These are phyloP conservation scores for Aureobasidium zeae DNA, from an alignment of 2,329 filamentous ascomycete species.

Conservation along the genomic window DNA sequence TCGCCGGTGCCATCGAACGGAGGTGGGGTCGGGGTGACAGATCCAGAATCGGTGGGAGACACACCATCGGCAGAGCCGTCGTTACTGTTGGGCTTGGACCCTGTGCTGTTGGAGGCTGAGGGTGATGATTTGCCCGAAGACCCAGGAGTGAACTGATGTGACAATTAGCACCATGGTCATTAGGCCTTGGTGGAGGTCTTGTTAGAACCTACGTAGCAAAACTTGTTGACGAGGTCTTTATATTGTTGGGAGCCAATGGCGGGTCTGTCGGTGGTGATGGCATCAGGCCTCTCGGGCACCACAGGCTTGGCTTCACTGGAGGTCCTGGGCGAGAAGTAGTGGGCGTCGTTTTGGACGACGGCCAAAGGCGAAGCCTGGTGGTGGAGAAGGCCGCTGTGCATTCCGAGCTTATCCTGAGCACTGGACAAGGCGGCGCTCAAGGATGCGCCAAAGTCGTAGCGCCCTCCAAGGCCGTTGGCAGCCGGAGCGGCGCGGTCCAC, in stretches of 20 bases:
- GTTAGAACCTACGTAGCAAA: constrained; percentile 91
- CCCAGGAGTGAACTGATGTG: constrained; percentile 19
- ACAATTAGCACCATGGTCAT: constrained; percentile 33
- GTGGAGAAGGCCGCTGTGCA: constrained; percentile 42
- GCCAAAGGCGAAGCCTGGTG: background rate
- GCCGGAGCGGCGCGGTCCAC: constrained; percentile 38
- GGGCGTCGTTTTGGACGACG: background rate
- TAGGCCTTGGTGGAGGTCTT: constrained; percentile 28
- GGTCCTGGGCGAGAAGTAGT: constrained; percentile 20
- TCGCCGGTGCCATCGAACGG: constrained; percentile 25
- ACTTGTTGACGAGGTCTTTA: constrained; percentile 95
- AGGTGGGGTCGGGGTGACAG: constrained; percentile 17
- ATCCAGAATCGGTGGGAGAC: constrained; percentile 15
- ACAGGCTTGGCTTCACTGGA: constrained; percentile 24
- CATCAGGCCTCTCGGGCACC: constrained; percentile 44
- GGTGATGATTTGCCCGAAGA: constrained; percentile 18
- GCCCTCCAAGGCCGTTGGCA: constrained; percentile 66
- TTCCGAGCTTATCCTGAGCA: constrained; percentile 54
- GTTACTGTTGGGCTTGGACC: constrained; percentile 9
- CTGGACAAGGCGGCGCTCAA: constrained; percentile 71
- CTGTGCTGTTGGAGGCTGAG: constrained; percentile 16
- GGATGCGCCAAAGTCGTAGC: constrained; percentile 94
- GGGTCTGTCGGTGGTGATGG: constrained; percentile 51
- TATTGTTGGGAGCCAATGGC: constrained; percentile 81
- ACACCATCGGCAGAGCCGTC: constrained; percentile 15